Conservation (phyloP, 257 asterid genomes). For the Eustoma russellianum region DNA sequence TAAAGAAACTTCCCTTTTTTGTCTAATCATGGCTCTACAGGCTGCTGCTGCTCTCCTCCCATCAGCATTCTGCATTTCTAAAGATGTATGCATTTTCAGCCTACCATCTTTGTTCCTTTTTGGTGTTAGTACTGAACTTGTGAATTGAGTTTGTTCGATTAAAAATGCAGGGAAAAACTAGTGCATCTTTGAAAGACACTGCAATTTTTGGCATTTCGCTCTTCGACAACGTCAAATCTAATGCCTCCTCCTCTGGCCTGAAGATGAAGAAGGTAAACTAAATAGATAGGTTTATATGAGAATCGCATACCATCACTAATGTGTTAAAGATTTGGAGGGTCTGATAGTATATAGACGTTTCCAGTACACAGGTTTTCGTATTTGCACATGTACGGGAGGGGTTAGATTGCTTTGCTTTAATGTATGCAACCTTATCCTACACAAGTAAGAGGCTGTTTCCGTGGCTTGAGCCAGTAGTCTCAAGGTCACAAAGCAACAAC, state of each 20-base stretch:
- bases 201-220: conserved; percentile 63
- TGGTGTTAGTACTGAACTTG: neutral
- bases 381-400: too few relatives aligned
- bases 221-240: conserved; percentile 45
- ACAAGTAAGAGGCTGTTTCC: too few relatives aligned
- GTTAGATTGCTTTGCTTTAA: too few relatives aligned
- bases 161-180: conserved; percentile 46
- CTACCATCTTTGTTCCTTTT: neutral
- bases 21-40: conserved; percentile 60
- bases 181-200: conserved; percentile 48
- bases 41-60: conserved; percentile 65
- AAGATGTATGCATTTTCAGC: conserved; percentile 39
- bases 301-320: neutral
- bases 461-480: too few relatives aligned
- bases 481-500: too few relatives aligned
- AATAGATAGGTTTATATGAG: conserved; percentile 9
- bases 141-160: neutral
- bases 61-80: conserved; percentile 49
- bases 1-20: neutral
- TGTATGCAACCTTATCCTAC: too few relatives aligned
- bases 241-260: conserved; percentile 32
- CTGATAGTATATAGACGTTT: too few relatives aligned
- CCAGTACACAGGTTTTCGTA: too few relatives aligned
- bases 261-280: conserved; percentile 26
- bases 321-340: neutral